Evolutionary conservation across 148 eudicot genomes (phyloP).

Genomic region (Cornus controversa): DNA sequence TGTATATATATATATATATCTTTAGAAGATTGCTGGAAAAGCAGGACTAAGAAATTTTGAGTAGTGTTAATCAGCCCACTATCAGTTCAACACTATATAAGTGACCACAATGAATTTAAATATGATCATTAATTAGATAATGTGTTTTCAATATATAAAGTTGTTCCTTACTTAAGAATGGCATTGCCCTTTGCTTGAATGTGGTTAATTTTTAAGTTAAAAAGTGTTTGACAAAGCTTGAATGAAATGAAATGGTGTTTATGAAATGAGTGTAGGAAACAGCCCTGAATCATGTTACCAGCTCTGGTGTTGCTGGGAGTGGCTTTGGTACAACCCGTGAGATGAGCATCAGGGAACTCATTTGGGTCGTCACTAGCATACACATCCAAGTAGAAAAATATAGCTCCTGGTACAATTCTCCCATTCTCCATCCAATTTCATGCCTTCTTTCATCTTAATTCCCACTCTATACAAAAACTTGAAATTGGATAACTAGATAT

Average conservation of each 20-base stretch:
- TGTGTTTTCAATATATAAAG: too few species aligned
- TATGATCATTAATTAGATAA: too few species aligned
- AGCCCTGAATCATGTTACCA: constrained; percentile 73
- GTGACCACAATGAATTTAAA: too few species aligned
- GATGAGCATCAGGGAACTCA: constrained; percentile 81
- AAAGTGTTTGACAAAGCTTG: neutral
- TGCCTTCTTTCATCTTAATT: too few species aligned
- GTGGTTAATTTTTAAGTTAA: neutral
- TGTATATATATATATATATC: neutral
- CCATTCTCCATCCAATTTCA: neutral
- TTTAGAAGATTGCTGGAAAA: too few species aligned
- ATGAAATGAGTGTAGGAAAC: constrained; percentile 51
- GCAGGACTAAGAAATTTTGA: too few species aligned
- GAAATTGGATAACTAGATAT: too few species aligned
- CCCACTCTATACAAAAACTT: neutral
- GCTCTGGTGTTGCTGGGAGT: constrained; percentile 72
- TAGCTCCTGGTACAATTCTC: constrained; percentile 62
- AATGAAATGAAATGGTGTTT: neutral
- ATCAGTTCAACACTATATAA: too few species aligned
- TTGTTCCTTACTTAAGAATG: too few species aligned
- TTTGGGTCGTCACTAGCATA: constrained; percentile 88
- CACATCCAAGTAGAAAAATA: constrained; percentile 72
- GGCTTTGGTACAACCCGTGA: constrained; percentile 84
- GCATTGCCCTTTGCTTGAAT: too few species aligned
- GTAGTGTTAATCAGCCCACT: too few species aligned